These are phyloP conservation scores for Thuja plicata DNA, from an alignment of 83 land plant genomes.

Conservation along the genomic window DNA sequence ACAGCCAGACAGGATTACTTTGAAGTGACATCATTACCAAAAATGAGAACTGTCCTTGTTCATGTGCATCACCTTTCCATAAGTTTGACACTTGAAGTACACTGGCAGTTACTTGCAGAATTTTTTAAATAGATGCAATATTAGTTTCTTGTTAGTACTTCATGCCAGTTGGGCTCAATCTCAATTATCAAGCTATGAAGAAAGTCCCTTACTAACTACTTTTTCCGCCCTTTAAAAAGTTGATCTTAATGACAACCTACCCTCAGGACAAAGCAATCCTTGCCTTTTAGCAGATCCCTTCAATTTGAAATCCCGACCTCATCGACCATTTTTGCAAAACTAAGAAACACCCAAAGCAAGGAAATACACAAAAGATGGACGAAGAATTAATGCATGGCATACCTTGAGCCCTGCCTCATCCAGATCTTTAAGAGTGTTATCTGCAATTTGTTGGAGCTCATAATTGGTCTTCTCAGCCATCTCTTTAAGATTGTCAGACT, in stretches of 20 bases:
- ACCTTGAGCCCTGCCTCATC: slow-evolving; percentile 62
- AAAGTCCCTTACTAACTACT: background rate
- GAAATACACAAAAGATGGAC: background rate
- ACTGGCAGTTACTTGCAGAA: background rate
- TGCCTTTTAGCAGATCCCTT: background rate
- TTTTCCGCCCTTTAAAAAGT: background rate
- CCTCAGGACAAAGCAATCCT: background rate
- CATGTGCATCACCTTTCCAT: background rate
- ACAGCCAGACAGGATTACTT: background rate
- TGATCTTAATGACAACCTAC: background rate
- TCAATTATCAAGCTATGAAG: background rate
- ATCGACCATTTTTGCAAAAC: background rate
- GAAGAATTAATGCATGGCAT: background rate
- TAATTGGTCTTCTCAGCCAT: slow-evolving; percentile 63
- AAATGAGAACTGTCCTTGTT: background rate
- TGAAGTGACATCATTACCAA: background rate
- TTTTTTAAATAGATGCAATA: background rate
- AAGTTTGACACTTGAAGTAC: background rate
- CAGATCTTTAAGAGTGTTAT: slow-evolving; percentile 51
- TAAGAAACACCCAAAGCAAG: background rate
- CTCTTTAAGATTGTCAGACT: slow-evolving; percentile 49
- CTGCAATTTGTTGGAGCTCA: slow-evolving; percentile 57
- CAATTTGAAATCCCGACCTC: background rate
- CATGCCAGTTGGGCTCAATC: background rate
- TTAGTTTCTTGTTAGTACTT: background rate